Evolutionary conservation across 768 basidiomycete species (phyloP).

Genomic region (Auriscalpium orientale): DNA sequence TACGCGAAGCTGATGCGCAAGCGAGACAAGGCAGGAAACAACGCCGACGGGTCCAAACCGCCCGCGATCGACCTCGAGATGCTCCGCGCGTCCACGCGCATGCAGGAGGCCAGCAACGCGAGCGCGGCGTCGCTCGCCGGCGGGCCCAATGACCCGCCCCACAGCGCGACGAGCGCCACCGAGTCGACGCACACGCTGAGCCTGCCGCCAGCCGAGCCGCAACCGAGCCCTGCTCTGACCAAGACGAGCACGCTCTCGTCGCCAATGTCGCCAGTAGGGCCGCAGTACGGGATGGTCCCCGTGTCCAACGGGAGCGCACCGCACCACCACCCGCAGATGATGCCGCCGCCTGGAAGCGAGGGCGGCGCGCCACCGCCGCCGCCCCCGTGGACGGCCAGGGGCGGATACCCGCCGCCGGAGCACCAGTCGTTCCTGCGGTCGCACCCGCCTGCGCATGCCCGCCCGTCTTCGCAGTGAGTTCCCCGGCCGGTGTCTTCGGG

Average conservation of each 20-base stretch:
- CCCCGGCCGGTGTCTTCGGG: background rate
- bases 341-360: background rate
- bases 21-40: constrained; percentile 50
- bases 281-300: background rate
- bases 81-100: constrained; percentile 47
- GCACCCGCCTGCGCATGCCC: constrained; percentile 31
- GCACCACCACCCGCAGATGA: background rate
- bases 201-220: background rate
- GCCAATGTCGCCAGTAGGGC: constrained; percentile 4
- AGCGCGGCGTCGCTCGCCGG: background rate
- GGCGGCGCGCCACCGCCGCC: background rate
- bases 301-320: background rate
- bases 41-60: constrained; percentile 41
- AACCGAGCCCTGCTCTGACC: constrained; percentile 11
- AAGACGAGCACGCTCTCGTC: constrained; percentile 9
- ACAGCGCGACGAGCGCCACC: background rate
- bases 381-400: constrained; percentile 2
- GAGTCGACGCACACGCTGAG: background rate
- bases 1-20: constrained; percentile 81
- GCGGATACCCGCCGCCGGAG: constrained; percentile 13
- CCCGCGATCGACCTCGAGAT: constrained; percentile 66
- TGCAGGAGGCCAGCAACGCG: constrained; percentile 6
- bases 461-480: constrained; percentile 26
- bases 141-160: constrained; percentile 9
- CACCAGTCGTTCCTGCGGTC: constrained; percentile 44